These are phyloP conservation scores for Coemansia interrupta DNA, from an alignment of 192 early-diverging fungal species.

Conservation along the genomic window DNA sequence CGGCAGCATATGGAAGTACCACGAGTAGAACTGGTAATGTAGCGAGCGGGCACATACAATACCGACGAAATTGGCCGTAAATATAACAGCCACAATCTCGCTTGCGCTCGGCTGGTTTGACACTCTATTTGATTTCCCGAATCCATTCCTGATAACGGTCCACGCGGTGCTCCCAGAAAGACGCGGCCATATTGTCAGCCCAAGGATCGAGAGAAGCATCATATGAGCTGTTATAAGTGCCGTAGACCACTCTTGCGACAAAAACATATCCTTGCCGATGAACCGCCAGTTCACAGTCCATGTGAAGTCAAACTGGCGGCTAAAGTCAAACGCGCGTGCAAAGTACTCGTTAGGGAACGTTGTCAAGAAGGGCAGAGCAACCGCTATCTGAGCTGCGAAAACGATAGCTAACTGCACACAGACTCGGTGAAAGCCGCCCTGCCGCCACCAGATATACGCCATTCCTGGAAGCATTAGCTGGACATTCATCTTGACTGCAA, in stretches of 20 bases:
- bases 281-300: conserved; percentile 98
- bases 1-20: conserved; percentile 87
- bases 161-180: conserved; percentile 16
- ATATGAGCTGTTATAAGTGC: conserved; percentile 62
- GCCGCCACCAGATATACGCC: conserved; percentile 56
- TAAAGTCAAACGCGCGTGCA: conserved; percentile 80
- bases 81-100: conserved; percentile 54
- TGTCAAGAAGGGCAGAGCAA: conserved; percentile 64
- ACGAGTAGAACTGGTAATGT: conserved; percentile 96
- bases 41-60: conserved; percentile 82
- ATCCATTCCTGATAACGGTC: conserved; percentile 15
- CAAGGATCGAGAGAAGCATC: conserved; percentile 58
- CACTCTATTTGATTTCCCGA: not conserved
- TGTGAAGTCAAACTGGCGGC: conserved; percentile 76
- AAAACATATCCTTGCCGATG: conserved; percentile 66
- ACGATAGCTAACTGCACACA: conserved; percentile 13
- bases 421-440: conserved; percentile 12
- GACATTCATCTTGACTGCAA: conserved; percentile 95
- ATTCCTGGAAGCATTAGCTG: conserved; percentile 86
- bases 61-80: conserved; percentile 86
- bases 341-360: conserved; percentile 64
- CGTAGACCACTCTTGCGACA: conserved; percentile 57
- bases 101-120: not conserved
- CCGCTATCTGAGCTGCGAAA: conserved; percentile 39
- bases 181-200: conserved; percentile 56